These are phyloP conservation scores for Isabelozyma pseudorhagii DNA, from an alignment of 805 yeast genomes.

Conservation along the genomic window DNA sequence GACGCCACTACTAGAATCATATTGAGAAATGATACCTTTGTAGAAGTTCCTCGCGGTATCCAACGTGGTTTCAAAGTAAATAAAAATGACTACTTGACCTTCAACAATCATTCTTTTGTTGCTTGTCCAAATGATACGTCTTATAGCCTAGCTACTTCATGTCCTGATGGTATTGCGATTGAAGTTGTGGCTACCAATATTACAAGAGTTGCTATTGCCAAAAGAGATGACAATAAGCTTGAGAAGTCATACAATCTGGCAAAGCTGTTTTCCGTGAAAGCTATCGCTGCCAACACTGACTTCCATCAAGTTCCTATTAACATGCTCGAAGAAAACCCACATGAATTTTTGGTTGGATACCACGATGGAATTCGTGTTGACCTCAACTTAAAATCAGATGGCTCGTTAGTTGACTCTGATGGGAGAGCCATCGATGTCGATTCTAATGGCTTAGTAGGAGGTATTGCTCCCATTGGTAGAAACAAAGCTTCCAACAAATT, in stretches of 20 bases:
- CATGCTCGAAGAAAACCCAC: neutral
- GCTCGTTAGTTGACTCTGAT: neutral
- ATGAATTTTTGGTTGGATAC: neutral
- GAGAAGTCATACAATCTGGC: neutral
- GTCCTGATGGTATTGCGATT: neutral
- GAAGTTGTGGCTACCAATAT: neutral
- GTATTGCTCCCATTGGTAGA: neutral
- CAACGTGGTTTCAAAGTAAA: neutral
- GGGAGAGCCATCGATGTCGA: neutral
- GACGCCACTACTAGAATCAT: slow-evolving; percentile 9
- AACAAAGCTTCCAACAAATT: neutral
- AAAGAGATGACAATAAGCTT: neutral
- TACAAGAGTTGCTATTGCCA: neutral
- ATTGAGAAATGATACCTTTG: too few species aligned
- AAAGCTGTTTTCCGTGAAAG: neutral
- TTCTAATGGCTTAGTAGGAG: neutral
- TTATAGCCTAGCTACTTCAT: neutral
- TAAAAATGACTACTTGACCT: neutral
- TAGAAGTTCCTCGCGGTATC: neutral
- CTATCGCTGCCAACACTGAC: neutral
- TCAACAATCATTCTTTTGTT: neutral
- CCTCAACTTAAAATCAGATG: neutral
- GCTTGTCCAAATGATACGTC: neutral
- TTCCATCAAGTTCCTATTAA: neutral
- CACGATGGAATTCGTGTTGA: neutral